A percentile compares a stretch with the other conserved stretches of the same genome.
These are phyloP conservation scores for Neocucurbitaria cava DNA, from an alignment of 2,329 filamentous ascomycete species.

Conservation along the genomic window DNA sequence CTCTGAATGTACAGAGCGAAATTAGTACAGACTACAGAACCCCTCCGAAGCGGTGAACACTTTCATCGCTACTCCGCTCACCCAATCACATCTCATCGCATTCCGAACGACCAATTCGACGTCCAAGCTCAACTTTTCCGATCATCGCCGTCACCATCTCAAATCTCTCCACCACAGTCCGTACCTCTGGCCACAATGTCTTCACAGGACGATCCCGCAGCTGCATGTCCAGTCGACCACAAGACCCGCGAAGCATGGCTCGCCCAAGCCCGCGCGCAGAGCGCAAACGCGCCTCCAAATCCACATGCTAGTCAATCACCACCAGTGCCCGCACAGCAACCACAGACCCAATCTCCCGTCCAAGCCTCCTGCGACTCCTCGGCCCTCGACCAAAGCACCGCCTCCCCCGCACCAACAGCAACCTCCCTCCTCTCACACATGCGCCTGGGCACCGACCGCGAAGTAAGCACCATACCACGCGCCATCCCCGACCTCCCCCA, in stretches of 20 bases:
- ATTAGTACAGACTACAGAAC: conserved; percentile 8
- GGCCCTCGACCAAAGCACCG: conserved; percentile 39
- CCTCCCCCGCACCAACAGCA: conserved; percentile 26
- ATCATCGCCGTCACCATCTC: conserved; percentile 27
- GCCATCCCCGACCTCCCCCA: conserved; percentile 35
- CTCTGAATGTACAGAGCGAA: not conserved
- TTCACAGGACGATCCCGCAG: conserved; percentile 41
- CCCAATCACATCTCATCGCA: conserved; percentile 27
- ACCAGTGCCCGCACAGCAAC: conserved; percentile 15
- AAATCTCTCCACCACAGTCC: conserved; percentile 8
- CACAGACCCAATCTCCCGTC: conserved; percentile 25
- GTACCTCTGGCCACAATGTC: conserved; percentile 26
- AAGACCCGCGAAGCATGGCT: conserved; percentile 90
- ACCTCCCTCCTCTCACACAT: conserved; percentile 35
- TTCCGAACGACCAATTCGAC: conserved; percentile 15
- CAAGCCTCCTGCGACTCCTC: conserved; percentile 49
- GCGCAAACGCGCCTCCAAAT: conserved; percentile 25
- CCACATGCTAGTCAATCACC: conserved; percentile 19
- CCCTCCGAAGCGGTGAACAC: conserved; percentile 20
- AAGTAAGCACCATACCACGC: conserved; percentile 49
- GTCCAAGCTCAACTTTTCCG: conserved; percentile 32
- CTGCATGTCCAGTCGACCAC: conserved; percentile 84
- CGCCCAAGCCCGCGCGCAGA: conserved; percentile 65
- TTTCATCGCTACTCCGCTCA: conserved; percentile 2
- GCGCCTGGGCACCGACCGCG: conserved; percentile 54